Evolutionary conservation across 495 filamentous ascomycete genomes (phyloP), one percentile per base, ranked within the genome.

Genomic region (Penicillium steckii): DNA sequence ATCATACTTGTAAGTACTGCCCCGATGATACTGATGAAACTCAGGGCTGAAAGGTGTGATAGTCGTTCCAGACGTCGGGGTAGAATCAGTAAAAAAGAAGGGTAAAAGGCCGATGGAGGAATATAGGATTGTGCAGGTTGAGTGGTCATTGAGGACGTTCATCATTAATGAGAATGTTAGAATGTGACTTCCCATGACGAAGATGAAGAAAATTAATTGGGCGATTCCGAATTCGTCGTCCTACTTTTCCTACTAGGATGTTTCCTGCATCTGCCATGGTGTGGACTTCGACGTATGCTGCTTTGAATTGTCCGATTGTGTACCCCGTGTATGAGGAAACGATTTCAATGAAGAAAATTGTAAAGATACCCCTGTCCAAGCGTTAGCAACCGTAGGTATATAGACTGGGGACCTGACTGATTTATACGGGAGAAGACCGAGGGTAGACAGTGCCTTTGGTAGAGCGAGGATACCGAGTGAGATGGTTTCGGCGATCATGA

Each of bases 161-260:
- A 89, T 79, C 71, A 85, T 85, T 62, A 91, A 86, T 10, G 77
- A 79, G 59, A 88, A 89, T 0, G 84, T 85, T 41, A 90, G 70
- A 44, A 88, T 75, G 59, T 91, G 88, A 18, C 83, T 85, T n/a
- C 77, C 87, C 70, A 87, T 84, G 44, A 86, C 79, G 70, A 91
- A 87, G 24, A 85, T 56, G 35, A 89, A 75, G 60, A 89, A 83
- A 35, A 86, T 46, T 10, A 79, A 65, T 59, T 86, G 85, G 45
- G 80, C 82, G 21, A 64, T 60, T 8, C 80, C 81, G 48, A 85
- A 88, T 52, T 45, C 81, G 79, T 44, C 81, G 80, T 0, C 85
- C 85, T 12, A 76, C 59, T 9, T 46, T 63, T 10, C 85, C 86
- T 57, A 80, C 70, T 47, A 89, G 70, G 33, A 91, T 57, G 21